Percentiles rank a stretch among this genome's conserved stretches.
phyloP scores from a whole-genome alignment of 176 grass and related monocot genomes.

The Dendrocalamus sinicus region DNA sequence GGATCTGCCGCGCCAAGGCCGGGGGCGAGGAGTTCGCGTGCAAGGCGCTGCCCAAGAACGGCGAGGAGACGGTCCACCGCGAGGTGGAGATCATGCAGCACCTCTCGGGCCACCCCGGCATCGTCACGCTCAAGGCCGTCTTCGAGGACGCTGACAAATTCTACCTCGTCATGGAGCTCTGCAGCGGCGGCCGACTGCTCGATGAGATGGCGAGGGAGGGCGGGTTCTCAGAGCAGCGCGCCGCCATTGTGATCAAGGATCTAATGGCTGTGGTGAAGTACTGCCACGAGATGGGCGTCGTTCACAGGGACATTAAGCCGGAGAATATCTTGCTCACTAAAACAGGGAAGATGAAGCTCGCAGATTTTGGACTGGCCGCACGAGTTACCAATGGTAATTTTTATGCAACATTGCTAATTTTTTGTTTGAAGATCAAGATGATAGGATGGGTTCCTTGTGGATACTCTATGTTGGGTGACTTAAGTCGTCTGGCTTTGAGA shows the following conservation, averaged over 20 bases:
- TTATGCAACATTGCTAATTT: background rate
- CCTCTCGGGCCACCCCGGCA: conserved; percentile 84
- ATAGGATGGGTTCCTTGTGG: background rate
- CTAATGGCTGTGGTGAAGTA: conserved; percentile 80
- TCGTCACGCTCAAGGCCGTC: conserved; percentile 85
- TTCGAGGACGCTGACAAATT: conserved; percentile 80
- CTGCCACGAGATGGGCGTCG: conserved; percentile 94
- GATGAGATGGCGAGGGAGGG: conserved; percentile 67
- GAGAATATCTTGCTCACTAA: conserved; percentile 91
- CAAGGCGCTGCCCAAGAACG: conserved; percentile 80
- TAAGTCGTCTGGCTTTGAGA: background rate
- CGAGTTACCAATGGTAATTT: conserved; percentile 75
- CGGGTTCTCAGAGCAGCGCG: conserved; percentile 65
- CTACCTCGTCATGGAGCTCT: conserved; percentile 95
- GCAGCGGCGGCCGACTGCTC: conserved; percentile 65
- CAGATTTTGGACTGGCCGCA: conserved; percentile 87
- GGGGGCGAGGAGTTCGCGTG: conserved; percentile 72
- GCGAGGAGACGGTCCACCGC: conserved; percentile 89
- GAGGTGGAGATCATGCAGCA: conserved; percentile 99
- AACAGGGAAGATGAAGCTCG: conserved; percentile 69
- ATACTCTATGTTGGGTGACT: background rate
- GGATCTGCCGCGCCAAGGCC: conserved; percentile 70
- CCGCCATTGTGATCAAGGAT: conserved; percentile 67
- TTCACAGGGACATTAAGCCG: conserved; percentile 92
- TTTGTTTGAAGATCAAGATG: background rate